Base-by-base conservation (phyloP, 441 rosid genomes). In the Euphorbia schlechtendalii region DNA sequence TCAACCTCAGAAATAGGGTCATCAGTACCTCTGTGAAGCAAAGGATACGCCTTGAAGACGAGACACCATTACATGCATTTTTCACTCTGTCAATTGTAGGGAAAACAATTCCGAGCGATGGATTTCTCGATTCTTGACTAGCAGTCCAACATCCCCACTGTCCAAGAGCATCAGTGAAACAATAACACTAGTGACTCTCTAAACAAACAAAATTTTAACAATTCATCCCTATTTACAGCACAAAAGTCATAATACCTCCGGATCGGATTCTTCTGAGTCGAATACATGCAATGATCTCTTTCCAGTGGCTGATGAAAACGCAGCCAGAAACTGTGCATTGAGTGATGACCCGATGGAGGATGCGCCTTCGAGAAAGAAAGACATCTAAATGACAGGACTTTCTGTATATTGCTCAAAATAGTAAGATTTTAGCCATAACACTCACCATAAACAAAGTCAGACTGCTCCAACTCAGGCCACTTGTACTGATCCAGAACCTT, bases 121-220 rank as follows among this genome's bases (percentile, higher is more conserved):
- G 99, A 72, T 75, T 77, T 77, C 77, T 82, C 69, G 75, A 69
- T 82, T 90, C 99, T 76, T 90, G 91, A 70, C 85, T 80, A 63
- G 88, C 84, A 76, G 82, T 93, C 99, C 97, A 88, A 76, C 86
- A 76, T 76, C 95, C 96, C 99, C 99, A 93, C 99, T 90, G 84
- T 68, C 56, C 71, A 66, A 38, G 41, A 70, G 52, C 56, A 75
- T 67, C 38, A 59, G 69, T 45, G 34, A 61, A 9, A 24, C 14
- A 22, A 14, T 12, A 53, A 59, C 34, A n/a, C n/a, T 46, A 74
- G 54, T 41, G 57, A 68, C 65, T 54, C 41, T 5, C 0, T 30
- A 8, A 64, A 49, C 4, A 66, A 60, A 56, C 30, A 70, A 21
- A 34, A 56, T 58, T 48, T 59, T 41, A 66, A 61, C 20, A 32